Base-by-base conservation (phyloP, 768 basidiomycete species). In the Daedaleopsis nitida region DNA sequence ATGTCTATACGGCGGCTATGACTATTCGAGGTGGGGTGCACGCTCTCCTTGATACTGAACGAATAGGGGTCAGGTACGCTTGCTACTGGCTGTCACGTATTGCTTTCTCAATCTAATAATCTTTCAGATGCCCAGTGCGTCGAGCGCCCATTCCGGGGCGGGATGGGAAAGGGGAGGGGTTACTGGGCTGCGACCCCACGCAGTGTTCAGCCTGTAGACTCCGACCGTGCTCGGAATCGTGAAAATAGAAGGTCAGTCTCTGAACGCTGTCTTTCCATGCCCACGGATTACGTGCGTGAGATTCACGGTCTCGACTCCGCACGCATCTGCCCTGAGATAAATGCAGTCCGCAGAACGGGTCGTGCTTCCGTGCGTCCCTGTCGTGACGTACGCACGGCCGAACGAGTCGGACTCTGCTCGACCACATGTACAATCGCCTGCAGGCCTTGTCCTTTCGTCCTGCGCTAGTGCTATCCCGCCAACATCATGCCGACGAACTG, bases 1-100 rank as follows among this genome's bases (percentile, higher is more conserved):
- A 5, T 93, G 91, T 72, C 80, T 92, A 91, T 62, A 84, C 82
- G 2, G 86, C 90, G 0, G 82, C 92, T 44, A 86, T 86, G 66
- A 83, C 85, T 12, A 72, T 86, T 55, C 76, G n/a, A 83, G 60
- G 77, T 66, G 9, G 60, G 57, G 35, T 66, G 65, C 52, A 64
- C 69, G 34, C 66, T 64, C 66, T 64, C 11, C 68, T 64, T 24
- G 59, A 59, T 4, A 53, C 61, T 13, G 61, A 69, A 23, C 42
- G 68, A 10, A 60, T 64, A 38, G 60, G 63, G 12, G 63, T 65
- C 12, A 57, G 63, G 71, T 72, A 45, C 58, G 64, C 58, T 21
- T 35, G 12, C 38, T 16, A n/a, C 2, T 55, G 17, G 32, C n/a
- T 38, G n/a, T 37, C 42, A 50, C 39, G 24, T 44, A 17, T 11